Evolutionary conservation across 108 stramenopile genomes (phyloP), one percentile per base, ranked within the genome.

Genomic region (Nitzschia sp.): DNA sequence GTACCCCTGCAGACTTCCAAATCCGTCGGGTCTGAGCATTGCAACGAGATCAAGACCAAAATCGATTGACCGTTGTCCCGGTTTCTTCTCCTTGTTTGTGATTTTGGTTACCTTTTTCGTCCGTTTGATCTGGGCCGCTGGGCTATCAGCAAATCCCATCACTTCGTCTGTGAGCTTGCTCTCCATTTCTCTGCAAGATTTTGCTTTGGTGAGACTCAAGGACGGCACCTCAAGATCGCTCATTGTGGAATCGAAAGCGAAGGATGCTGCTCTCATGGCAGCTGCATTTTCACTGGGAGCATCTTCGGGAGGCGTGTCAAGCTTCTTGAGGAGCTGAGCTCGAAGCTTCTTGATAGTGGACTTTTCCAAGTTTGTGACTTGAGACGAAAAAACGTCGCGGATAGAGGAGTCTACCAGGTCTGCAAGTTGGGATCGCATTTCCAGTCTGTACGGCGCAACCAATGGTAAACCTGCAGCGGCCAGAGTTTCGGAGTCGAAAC

Each of bases 21-120:
- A 95, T 30, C 94, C 94, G 77, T 95, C 94, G 19, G 94, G 94
- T 35, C 94, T 81, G 22, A 95, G 75, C 80, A 95, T 85, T 25
- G 88, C 86, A 15, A 95, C 91, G 2, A 95, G 44, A 66, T 90
- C 87, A 26, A 95, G 46, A 23, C 87, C 85, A 30, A 92, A 50
- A 63, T 82, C 79, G 36, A 95, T 62, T 1, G 83, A 78, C 19
- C 88, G 79, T 58, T 89, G 71, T 3, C 64, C 67, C 11, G 86
- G 87, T 55, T 92, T 81, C 69, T 91, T 89, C 53, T 89, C 71
- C 72, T 90, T 88, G 57, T 55, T 72, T 19, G 73, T 80, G 16
- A 72, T 73, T 36, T 78, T 75, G 29, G 73, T 69, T 0, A 90
- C 83, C 53, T 85, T 75, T 34, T 84, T 83, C 47, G 73, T 70